Conservation (phyloP, 805 yeast genomes). For the Zygoascus bituminiphila region DNA sequence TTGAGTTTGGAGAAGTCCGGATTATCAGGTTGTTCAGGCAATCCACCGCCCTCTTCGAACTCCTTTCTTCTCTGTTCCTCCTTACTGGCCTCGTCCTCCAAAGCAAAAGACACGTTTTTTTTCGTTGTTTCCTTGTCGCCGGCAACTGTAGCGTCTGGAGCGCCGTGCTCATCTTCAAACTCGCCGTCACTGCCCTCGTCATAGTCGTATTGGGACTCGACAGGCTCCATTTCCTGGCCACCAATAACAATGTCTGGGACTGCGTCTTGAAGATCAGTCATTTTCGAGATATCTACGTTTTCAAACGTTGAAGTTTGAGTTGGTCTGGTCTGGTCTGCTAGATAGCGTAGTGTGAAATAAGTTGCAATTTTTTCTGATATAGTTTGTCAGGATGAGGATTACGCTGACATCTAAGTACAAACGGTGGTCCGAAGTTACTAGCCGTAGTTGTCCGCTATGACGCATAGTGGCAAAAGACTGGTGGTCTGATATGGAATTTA, state of each 20-base stretch:
- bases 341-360: background rate
- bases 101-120: constrained; percentile 80
- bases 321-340: background rate
- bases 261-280: constrained; percentile 71
- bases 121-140: constrained; percentile 38
- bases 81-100: constrained; percentile 46
- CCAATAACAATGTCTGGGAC: constrained; percentile 77
- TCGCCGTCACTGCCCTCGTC: constrained; percentile 33
- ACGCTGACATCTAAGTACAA: background rate
- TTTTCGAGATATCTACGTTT: too few species aligned
- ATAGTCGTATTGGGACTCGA: constrained; percentile 39
- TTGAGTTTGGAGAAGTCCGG: constrained; percentile 77
- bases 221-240: constrained; percentile 41
- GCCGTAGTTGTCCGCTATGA: too few species aligned
- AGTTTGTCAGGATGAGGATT: background rate
- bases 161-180: constrained; percentile 21
- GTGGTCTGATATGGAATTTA: too few species aligned
- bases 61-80: constrained; percentile 78
- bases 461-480: too few species aligned
- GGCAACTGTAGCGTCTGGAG: constrained; percentile 5
- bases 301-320: too few species aligned
- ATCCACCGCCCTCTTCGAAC: constrained; percentile 96
- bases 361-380: background rate
- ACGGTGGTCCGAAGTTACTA: too few species aligned
- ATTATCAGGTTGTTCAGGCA: constrained; percentile 90